phyloP scores from a whole-genome alignment of 2,329 filamentous ascomycete species.

The Botryotinia globosa region DNA sequence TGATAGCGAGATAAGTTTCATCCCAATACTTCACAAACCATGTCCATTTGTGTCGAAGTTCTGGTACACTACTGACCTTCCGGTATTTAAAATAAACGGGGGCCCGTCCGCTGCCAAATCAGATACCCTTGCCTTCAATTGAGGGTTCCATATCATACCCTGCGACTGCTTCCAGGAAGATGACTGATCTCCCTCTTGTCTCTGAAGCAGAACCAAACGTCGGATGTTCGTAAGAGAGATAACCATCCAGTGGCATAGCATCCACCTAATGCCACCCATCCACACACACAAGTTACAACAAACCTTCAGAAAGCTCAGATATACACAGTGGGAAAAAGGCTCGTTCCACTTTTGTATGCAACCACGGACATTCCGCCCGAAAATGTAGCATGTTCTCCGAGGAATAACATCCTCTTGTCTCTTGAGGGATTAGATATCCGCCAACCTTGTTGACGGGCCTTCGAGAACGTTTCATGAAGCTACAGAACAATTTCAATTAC shows the following conservation, averaged over 20 bases:
- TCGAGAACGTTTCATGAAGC: conserved; percentile 36
- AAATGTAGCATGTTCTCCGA: conserved; percentile 4
- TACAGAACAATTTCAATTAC: conserved; percentile 8
- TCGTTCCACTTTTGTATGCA: conserved; percentile 3
- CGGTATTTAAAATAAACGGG: conserved; percentile 1
- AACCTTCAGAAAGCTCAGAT: not conserved
- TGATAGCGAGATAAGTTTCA: conserved; percentile 6
- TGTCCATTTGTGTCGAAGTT: conserved; percentile 3
- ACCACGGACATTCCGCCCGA: not conserved
- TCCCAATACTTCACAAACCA: conserved; percentile 6
- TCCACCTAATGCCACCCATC: not conserved
- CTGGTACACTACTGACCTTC: conserved; percentile 4
- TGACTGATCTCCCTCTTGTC: conserved; percentile 15
- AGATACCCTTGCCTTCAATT: not conserved
- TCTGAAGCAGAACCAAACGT: conserved; percentile 3
- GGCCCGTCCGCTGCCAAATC: conserved; percentile 11
- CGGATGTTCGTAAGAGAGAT: conserved; percentile 11
- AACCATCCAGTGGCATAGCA: conserved; percentile 19
- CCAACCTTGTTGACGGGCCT: conserved; percentile 32
- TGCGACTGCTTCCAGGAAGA: not conserved
- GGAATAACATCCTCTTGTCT: not conserved
- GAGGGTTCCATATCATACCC: not conserved
- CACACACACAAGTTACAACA: not conserved
- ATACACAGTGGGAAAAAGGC: not conserved
- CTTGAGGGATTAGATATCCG: conserved; percentile 17